phyloP scores from a whole-genome alignment of 441 rosid species.

The Dalechampia spathulata region DNA sequence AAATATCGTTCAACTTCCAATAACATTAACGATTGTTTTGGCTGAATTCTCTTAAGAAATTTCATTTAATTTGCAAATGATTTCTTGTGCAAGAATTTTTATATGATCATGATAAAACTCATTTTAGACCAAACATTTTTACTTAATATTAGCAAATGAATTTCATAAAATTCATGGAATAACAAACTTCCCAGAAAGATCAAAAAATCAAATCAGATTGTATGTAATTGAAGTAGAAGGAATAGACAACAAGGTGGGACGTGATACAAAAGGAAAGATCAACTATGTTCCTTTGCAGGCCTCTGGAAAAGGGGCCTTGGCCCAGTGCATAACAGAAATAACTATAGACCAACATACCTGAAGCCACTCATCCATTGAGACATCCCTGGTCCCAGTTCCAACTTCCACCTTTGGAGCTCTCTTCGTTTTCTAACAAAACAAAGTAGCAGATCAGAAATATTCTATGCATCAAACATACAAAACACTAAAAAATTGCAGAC shows the following conservation, averaged over 20 bases:
- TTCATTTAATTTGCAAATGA: too few relatives aligned
- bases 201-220: too few relatives aligned
- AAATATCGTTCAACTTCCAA: neutral
- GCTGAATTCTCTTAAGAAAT: too few relatives aligned
- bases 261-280: neutral
- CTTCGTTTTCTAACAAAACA: constrained; percentile 64
- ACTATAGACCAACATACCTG: constrained; percentile 39
- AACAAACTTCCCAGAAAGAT: too few relatives aligned
- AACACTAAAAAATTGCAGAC: neutral
- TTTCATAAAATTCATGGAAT: too few relatives aligned
- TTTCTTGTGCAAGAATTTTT: too few relatives aligned
- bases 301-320: neutral
- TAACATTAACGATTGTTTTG: neutral
- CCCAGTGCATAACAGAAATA: neutral
- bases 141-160: too few relatives aligned
- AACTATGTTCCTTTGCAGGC: neutral
- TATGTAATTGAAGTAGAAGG: neutral
- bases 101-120: too few relatives aligned
- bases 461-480: neutral
- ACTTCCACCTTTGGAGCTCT: constrained; percentile 91
- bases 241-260: neutral
- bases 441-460: constrained; percentile 9
- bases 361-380: constrained; percentile 92
- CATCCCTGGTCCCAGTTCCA: constrained; percentile 79
- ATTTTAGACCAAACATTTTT: too few relatives aligned